A percentile compares a stretch with the other conserved stretches of the same genome.
phyloP scores from a whole-genome alignment of 164 flowering plant species.

The Sedum album region DNA sequence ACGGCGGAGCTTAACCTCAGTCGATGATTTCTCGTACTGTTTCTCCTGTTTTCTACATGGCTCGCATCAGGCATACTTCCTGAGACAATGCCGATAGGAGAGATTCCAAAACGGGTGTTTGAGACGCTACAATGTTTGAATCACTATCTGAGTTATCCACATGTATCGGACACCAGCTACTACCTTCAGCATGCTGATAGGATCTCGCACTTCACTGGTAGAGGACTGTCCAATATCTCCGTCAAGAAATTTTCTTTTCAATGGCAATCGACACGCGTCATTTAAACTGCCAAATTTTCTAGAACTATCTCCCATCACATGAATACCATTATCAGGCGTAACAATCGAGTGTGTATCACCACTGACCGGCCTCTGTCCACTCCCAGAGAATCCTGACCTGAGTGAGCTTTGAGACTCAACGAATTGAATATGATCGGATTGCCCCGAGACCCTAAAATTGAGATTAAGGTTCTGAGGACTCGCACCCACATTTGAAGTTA shows the following conservation, averaged over 20 bases:
- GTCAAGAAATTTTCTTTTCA: conserved; percentile 72
- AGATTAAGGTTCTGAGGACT: conserved; percentile 25
- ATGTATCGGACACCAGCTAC: conserved; percentile 32
- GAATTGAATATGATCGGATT: conserved; percentile 22
- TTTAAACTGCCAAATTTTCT: conserved; percentile 44
- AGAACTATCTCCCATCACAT: conserved; percentile 30
- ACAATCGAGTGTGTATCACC: conserved; percentile 34
- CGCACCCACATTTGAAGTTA: conserved; percentile 20
- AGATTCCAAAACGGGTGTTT: conserved; percentile 32
- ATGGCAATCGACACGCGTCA: conserved; percentile 52
- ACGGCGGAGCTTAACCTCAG: conserved; percentile 34
- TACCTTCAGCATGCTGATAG: conserved; percentile 36
- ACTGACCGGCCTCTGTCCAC: conserved; percentile 21
- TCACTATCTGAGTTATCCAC: conserved; percentile 25
- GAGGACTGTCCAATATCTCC: conserved; percentile 56
- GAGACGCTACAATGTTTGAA: conserved; percentile 16
- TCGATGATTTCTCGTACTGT: conserved; percentile 31
- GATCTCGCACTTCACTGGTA: conserved; percentile 33
- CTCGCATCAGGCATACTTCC: conserved; percentile 17
- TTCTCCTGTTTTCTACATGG: conserved; percentile 19
- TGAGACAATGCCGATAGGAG: conserved; percentile 18
- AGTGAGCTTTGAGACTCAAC: conserved; percentile 24
- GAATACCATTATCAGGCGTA: conserved; percentile 29
- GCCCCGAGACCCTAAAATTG: conserved; percentile 27
- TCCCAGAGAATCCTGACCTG: conserved; percentile 27